These are phyloP conservation scores for Chaetomium fimeti DNA, from an alignment of 495 filamentous ascomycete genomes.

Conservation along the genomic window DNA sequence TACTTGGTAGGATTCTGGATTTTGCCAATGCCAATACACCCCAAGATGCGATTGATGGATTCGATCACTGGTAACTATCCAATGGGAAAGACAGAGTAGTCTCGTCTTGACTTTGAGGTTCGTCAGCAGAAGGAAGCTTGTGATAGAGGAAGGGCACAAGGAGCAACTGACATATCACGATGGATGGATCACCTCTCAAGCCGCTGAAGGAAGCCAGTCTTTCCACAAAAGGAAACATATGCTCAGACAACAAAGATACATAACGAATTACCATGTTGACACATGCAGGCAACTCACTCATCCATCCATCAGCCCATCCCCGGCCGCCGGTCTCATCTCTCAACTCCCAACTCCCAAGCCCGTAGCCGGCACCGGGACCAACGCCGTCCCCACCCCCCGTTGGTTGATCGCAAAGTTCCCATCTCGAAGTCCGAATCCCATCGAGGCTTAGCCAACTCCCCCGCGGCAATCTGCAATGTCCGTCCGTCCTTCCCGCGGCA, in stretches of 20 bases:
- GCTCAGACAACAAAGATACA: no score
- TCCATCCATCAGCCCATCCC: no score
- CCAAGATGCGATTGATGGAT: slow-evolving; percentile 3
- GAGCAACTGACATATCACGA: not conserved
- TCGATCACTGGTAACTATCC: not conserved
- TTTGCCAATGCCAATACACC: not conserved
- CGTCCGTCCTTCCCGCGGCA: not conserved
- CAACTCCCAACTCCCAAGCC: no score
- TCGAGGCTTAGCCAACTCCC: slow-evolving; percentile 7
- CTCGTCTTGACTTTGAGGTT: not conserved
- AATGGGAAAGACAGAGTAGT: not conserved
- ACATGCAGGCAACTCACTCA: no score
- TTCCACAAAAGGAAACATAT: no score
- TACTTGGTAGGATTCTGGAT: slow-evolving; percentile 6
- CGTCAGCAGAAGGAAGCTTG: slow-evolving; percentile 8
- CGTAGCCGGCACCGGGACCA: not conserved
- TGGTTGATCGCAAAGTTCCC: not conserved
- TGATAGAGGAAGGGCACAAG: not conserved
- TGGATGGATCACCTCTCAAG: no score
- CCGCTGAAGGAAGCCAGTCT: no score
- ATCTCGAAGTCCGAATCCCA: slow-evolving; percentile 3
- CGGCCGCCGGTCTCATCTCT: no score
- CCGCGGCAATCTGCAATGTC: not conserved
- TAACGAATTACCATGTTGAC: no score
- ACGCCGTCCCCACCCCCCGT: not conserved